These are phyloP conservation scores for Aspergillus sp. DNA, from an alignment of 2,329 filamentous ascomycete genomes.

Conservation along the genomic window DNA sequence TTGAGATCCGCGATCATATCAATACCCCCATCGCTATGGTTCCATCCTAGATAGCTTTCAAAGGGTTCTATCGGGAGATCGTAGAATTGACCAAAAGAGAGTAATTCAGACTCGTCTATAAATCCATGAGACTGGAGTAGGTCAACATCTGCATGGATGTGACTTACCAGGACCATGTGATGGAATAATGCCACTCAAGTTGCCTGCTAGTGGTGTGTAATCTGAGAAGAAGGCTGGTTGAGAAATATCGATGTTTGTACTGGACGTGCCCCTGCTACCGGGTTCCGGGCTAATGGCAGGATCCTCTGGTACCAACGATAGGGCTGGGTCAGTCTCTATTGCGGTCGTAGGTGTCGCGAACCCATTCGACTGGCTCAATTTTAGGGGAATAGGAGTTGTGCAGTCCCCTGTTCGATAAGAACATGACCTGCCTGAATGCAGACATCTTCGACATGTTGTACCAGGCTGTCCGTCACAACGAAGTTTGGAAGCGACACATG, in stretches of 20 bases:
- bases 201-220: too few species aligned
- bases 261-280: too few species aligned
- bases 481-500: background rate
- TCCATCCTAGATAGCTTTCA: background rate
- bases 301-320: too few species aligned
- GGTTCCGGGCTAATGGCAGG: too few species aligned
- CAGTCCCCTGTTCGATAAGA: background rate
- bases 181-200: too few species aligned
- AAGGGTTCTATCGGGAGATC: background rate
- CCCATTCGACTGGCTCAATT: too few species aligned
- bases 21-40: background rate
- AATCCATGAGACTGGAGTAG: background rate
- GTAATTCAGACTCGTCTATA: background rate
- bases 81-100: background rate
- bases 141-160: too few species aligned
- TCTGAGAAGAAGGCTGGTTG: too few species aligned
- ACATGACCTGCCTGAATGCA: background rate
- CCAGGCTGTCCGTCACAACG: background rate
- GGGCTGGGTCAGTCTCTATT: too few species aligned
- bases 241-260: too few species aligned
- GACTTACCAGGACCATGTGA: too few species aligned
- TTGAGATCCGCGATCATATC: background rate
- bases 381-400: background rate
- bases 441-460: background rate
- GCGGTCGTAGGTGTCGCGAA: too few species aligned